Evolutionary conservation across 148 eudicot genomes (phyloP).

Genomic region (Dysphania ambrosioides): DNA sequence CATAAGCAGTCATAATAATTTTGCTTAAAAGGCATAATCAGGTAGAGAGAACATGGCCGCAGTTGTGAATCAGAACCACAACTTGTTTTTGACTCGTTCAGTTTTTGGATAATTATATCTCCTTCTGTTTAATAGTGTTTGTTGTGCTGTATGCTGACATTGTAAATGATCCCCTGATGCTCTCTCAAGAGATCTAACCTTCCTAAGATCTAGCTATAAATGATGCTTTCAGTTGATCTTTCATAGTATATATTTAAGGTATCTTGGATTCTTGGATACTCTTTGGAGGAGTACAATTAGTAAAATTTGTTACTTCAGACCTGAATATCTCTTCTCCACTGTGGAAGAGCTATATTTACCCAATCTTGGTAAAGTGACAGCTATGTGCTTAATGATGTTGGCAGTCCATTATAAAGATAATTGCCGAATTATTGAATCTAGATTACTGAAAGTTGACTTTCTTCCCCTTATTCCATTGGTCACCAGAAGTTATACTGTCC

Average conservation of each 20-base stretch:
- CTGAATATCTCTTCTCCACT: slow-evolving; percentile 17
- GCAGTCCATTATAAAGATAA: background rate
- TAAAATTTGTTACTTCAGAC: background rate
- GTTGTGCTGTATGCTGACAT: slow-evolving; percentile 12
- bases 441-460: slow-evolving; percentile 2
- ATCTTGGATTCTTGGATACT: slow-evolving; percentile 9
- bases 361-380: slow-evolving; percentile 11
- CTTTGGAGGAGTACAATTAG: slow-evolving; percentile 10
- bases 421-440: background rate
- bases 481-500: background rate
- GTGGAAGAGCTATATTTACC: slow-evolving; percentile 23
- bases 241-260: slow-evolving; percentile 16
- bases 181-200: slow-evolving; percentile 23
- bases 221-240: background rate
- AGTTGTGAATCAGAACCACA: background rate
- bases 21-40: background rate
- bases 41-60: background rate
- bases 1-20: no score
- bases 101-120: background rate
- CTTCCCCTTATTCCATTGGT: slow-evolving; percentile 7
- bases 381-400: slow-evolving; percentile 1
- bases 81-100: slow-evolving; percentile 22
- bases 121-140: background rate
- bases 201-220: slow-evolving; percentile 18
- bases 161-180: slow-evolving; percentile 19